Evolutionary conservation across 805 yeast genomes (phyloP), one percentile per base, ranked within the genome.

Genomic region (Candida vaughaniae): DNA sequence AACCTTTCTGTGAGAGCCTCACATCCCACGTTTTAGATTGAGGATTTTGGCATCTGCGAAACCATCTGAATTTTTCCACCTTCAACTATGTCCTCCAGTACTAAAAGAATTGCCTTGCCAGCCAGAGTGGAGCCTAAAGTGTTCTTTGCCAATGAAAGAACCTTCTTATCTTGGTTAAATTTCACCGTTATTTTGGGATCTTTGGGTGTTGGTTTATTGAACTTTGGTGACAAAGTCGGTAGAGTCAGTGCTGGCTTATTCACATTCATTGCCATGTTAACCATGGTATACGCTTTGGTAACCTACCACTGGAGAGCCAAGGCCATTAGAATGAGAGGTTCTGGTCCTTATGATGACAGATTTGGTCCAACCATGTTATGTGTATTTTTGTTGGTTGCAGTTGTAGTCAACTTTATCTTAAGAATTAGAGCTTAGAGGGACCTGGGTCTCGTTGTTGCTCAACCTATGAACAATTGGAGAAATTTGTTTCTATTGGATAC

Each of bases 281-380:
- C 99, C 16, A 93, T 93, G 99, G 75, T 83, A 3, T 93, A 93
- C 55, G 99, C 99, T 1, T 75, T 93, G 45, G 76, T 88, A 32
- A 93, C 98, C 9, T 93, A 93, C 63, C 99, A 93, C 65, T 95
- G 99, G 99, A 86, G 99, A 72, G 99, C 99, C 1, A 88, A 90
- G 58, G 99, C 99, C 42, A 93, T 93, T 51, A 82, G 99, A 64
- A 77, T 91, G 66, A 82, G 98, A 65, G 99, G 99, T 28, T 80
- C 95, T 10, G 99, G 99, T 32, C 99, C 99, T n/a, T 93, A 93
- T 60, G 99, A 93, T 58, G 99, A 93, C 65, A 80, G 99, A 59
- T 83, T 93, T 50, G 99, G 99, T 30, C 99, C 99, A 31, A 95
- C 99, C 11, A 82, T 91, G 85, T 76, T 93, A 53, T 93, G 99